Evolutionary conservation across 129 eudicot genomes (phyloP), one percentile per base, ranked within the genome.

Genomic region (Heracleum sosnowskyi): DNA sequence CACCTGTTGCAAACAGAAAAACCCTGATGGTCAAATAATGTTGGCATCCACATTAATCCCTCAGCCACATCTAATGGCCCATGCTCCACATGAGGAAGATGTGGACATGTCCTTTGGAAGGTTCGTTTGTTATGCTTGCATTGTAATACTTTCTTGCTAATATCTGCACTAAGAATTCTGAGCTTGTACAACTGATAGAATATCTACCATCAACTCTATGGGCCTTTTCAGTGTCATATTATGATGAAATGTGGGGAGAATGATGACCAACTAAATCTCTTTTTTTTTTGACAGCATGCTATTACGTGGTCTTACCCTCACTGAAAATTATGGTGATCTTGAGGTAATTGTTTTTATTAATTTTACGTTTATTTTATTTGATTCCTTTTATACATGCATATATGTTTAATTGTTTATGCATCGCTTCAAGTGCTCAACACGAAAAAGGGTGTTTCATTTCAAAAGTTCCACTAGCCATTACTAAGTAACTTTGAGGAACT

Each of bases 81-180:
- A 87, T 89, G 90, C 92, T 73, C 86, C 84, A 70, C 76, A 80
- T 40, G 97, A 88, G 84, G 98, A 95, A 72, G 97, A 92, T 77
- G 90, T 92, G 46, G 83, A 90, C 88, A 90, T 90, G 98, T 91
- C 98, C 41, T 95, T 95, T 79, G 98, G 97, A 90, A 91, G 98
- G 97, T 90, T 79, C 87, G 97, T 91, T 80, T 62, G 42, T 78
- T 26, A 51, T 78, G 37, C 39, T 79, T 81, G 72, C 36, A 39
- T 28, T 40, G 68, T 24, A 70, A 20, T 70, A 24, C 75, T 3
- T 22, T 24, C 26, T 60, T 17, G 68, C 33, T 11, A 13, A 60
- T 60, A 60, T 60, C 4, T n/a, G 26, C 0, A n/a, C 68, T 8
- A 60, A 60, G 24, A 22, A 22, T 7, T 28, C 66, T 64, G 31